Base-by-base conservation (phyloP, 768 basidiomycete species). In the Paxillus involutus region DNA sequence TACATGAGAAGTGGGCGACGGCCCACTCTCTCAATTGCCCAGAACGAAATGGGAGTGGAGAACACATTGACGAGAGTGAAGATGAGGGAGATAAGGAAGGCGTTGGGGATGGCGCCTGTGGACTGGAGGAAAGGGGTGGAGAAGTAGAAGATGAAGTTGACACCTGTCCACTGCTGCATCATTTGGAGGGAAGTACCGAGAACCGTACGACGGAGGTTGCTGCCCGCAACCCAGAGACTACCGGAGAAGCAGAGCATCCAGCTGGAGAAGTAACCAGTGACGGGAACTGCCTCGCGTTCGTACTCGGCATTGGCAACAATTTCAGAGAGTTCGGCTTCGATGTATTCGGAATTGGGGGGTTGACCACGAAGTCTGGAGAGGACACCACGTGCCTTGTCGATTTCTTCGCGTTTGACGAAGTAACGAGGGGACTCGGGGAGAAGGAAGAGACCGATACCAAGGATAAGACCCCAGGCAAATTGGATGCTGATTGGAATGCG, bases 351-450 rank as follows among this genome's bases (percentile, higher is more conserved):
- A 49, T 74, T 70, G n/a, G 75, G 60, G 21, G 79, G 69, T 10
- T 80, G 83, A 26, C 63, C 63, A 47, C 95, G 83, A 51, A 86
- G 85, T 21, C 78, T 70, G 49, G 94, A 76, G n/a, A 88, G 65
- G 6, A 67, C 60, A 44, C 76, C 76, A 40, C 63, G 63, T 21
- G 91, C 92, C 12, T 76, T 74, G 6, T 76, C 84, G 55, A 85
- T 76, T 43, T 75, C 73, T 40, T 83, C 85, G 33, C 80, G 79
- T 75, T 86, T 87, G 71, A 94, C 77, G 40, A 87, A 77, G 78
- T 80, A 94, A 64, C 90, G 88, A 24, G 90, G 91, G 33, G 87
- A 87, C 73, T 86, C 91, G 36, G 91, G 90, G 36, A 92, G 84
- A 62, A 84, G 67, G 61, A 80, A 58, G 78, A 94, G 88, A 54